Evolutionary conservation across 306 rosid genomes (phyloP).

Genomic region (Carpinus fangiana): DNA sequence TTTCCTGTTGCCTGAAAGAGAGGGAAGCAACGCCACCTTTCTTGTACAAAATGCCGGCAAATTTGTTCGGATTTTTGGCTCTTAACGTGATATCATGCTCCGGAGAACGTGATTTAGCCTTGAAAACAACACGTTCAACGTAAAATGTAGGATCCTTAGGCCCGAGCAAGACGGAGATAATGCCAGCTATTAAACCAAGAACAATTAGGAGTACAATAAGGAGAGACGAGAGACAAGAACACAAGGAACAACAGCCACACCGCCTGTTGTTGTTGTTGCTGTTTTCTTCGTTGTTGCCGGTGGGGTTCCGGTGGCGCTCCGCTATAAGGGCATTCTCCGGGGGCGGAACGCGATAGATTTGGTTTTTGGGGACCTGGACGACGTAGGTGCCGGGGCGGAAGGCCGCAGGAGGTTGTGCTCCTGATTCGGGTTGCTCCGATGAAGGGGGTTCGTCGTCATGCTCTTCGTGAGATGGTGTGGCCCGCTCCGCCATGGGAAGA

Average conservation of each 20-base stretch:
- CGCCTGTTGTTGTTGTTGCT: not conserved
- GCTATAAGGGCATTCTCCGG: constrained; percentile 49
- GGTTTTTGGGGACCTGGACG: constrained; percentile 71
- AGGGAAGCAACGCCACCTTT: constrained; percentile 43
- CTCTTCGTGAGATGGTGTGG: constrained; percentile 2
- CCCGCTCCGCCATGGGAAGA: constrained; percentile 78
- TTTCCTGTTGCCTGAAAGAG: constrained; percentile 18
- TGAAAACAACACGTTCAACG: constrained; percentile 23
- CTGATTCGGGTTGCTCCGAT: not conserved
- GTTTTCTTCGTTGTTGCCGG: not conserved
- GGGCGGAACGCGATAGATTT: constrained; percentile 59
- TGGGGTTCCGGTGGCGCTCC: constrained; percentile 20
- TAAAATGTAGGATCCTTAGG: constrained; percentile 41
- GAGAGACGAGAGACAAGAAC: not conserved
- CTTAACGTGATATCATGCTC: constrained; percentile 32
- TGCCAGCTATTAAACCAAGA: constrained; percentile 17
- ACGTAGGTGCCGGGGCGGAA: constrained; percentile 43
- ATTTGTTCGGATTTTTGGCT: constrained; percentile 34
- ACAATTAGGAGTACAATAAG: constrained; percentile 14
- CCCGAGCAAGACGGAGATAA: constrained; percentile 13
- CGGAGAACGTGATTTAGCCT: not conserved
- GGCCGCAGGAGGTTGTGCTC: not conserved
- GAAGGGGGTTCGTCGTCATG: not conserved
- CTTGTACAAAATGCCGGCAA: constrained; percentile 34
- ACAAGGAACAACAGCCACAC: constrained; percentile 14